These are phyloP conservation scores for Phytophthora sansomeana DNA, from an alignment of 352 stramenopile species.

Conservation along the genomic window DNA sequence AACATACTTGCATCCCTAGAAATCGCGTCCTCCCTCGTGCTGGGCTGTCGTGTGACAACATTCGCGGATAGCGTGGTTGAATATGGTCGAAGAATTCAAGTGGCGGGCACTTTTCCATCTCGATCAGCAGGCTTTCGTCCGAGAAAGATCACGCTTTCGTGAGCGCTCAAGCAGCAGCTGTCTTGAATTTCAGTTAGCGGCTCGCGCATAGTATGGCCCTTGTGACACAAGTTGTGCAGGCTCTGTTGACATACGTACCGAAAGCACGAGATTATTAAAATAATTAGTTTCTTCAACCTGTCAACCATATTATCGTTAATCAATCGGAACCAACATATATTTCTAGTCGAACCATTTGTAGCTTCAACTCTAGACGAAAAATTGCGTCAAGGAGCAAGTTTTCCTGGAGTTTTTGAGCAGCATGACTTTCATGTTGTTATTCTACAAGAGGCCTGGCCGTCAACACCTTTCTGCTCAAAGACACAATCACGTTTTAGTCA, in stretches of 20 bases:
- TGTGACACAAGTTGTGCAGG: conserved; percentile 1
- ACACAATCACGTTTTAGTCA: conserved; percentile 26
- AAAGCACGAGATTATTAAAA: too few species aligned
- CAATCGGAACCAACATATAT: too few species aligned
- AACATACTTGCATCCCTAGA: background rate
- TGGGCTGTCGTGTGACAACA: background rate
- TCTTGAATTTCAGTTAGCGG: conserved; percentile 28
- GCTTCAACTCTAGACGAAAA: too few species aligned
- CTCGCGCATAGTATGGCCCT: conserved; percentile 6
- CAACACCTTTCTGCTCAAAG: conserved; percentile 5
- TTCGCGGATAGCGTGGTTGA: conserved; percentile 40
- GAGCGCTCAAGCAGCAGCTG: conserved; percentile 1
- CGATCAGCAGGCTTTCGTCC: conserved; percentile 5
- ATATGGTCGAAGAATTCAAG: conserved; percentile 32
- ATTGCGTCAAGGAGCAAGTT: too few species aligned
- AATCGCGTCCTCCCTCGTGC: background rate
- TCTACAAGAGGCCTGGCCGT: background rate
- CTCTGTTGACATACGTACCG: conserved; percentile 1
- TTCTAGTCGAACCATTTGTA: too few species aligned
- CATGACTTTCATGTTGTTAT: too few species aligned
- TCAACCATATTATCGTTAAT: too few species aligned
- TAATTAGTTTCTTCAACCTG: background rate
- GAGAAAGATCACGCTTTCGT: background rate
- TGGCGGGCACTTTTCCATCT: conserved; percentile 20
- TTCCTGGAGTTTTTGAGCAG: too few species aligned